These are phyloP conservation scores for Coniferiporia sulphurascens DNA, from an alignment of 1,284 basidiomycete genomes.

Conservation along the genomic window DNA sequence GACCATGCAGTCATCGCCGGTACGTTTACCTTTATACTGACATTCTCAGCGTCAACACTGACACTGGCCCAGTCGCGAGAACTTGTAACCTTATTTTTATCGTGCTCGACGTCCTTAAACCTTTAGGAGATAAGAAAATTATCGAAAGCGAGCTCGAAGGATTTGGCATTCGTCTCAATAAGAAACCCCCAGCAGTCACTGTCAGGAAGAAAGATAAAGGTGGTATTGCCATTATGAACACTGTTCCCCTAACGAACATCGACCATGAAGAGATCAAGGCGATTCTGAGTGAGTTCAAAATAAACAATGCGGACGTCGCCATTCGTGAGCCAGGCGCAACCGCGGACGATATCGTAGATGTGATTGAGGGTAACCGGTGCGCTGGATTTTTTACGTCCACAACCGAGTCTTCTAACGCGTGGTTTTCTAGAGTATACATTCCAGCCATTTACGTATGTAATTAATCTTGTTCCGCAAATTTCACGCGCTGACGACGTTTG, in stretches of 20 bases:
- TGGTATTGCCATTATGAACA: conserved; percentile 90
- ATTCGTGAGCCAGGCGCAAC: conserved; percentile 94
- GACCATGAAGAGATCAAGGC: conserved; percentile 96
- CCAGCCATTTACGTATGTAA: conserved; percentile 79
- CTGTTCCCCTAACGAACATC: conserved; percentile 94
- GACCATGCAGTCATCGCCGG: conserved; percentile 68
- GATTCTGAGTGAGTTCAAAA: conserved; percentile 89
- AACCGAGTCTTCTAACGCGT: not conserved
- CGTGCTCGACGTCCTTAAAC: conserved; percentile 96
- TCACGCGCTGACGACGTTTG: not conserved
- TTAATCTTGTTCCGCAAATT: conserved; percentile 10
- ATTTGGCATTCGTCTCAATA: conserved; percentile 96
- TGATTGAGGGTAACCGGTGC: conserved; percentile 87
- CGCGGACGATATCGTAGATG: conserved; percentile 96
- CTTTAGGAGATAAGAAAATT: conserved; percentile 89
- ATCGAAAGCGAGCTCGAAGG: conserved; percentile 94
- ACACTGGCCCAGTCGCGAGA: conserved; percentile 65
- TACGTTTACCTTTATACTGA: conserved; percentile 33
- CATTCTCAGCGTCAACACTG: conserved; percentile 14
- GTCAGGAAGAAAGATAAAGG: conserved; percentile 95
- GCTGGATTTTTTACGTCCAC: conserved; percentile 17
- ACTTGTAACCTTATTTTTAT: conserved; percentile 99
- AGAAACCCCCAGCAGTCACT: conserved; percentile 85
- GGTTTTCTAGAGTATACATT: conserved; percentile 77
- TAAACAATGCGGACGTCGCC: conserved; percentile 88